Evolutionary conservation across 768 basidiomycete genomes (phyloP).

Genomic region (Xanthoconium stramineum): DNA sequence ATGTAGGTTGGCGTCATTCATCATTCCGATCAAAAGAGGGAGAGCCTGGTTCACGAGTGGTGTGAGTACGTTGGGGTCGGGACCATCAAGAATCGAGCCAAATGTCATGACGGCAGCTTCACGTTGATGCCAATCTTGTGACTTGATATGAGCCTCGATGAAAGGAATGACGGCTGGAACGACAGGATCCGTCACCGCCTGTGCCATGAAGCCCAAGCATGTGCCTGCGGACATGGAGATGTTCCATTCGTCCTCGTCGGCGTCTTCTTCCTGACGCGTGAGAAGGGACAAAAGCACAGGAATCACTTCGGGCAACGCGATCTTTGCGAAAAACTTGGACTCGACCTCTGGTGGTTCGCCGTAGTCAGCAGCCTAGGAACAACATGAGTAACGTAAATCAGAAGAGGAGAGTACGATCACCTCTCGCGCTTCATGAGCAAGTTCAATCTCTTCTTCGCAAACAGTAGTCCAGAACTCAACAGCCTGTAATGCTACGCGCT

Average conservation of each 20-base stretch:
- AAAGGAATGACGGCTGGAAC: conserved; percentile 95
- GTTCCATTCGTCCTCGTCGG: conserved; percentile 99
- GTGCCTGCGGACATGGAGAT: conserved; percentile 96
- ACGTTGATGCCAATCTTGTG: conserved; percentile 89
- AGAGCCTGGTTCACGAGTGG: conserved; percentile 94
- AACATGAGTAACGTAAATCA: conserved; percentile 3
- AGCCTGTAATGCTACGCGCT: conserved; percentile 90
- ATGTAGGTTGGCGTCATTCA: conserved; percentile 77
- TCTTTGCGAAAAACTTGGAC: conserved; percentile 89
- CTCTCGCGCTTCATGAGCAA: conserved; percentile 89
- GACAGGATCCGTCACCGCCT: conserved; percentile 86
- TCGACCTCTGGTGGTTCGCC: conserved; percentile 83
- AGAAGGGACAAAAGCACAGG: conserved; percentile 88
- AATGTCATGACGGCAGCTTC: conserved; percentile 99
- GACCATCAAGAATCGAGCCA: conserved; percentile 95
- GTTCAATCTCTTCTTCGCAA: conserved; percentile 94
- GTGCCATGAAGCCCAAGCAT: conserved; percentile 83
- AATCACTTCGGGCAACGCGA: conserved; percentile 90
- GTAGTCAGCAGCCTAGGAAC: conserved; percentile 76
- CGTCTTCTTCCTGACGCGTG: conserved; percentile 93
- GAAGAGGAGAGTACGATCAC: conserved; percentile 37
- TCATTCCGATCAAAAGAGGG: conserved; percentile 92
- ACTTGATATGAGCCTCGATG: conserved; percentile 94
- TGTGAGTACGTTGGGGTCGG: conserved; percentile 81
- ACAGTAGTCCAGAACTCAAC: conserved; percentile 99